phyloP scores from a whole-genome alignment of 2,329 filamentous ascomycete species.

The Periglandula ipomoeae region DNA sequence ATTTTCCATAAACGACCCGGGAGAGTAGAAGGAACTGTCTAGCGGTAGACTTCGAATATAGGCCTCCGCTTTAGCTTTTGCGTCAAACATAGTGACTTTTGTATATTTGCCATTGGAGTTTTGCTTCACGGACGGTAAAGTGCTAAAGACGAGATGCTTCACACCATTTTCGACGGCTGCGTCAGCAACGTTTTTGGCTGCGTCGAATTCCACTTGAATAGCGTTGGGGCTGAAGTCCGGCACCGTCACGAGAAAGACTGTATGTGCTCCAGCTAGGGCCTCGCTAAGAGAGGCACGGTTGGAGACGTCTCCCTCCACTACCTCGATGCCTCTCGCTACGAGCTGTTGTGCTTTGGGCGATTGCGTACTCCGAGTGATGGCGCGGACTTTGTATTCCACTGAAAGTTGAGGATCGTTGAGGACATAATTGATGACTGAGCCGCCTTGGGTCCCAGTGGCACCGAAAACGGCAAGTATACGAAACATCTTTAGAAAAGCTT shows the following conservation, averaged over 20 bases:
- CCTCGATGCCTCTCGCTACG: constrained; percentile 18
- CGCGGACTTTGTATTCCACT: constrained; percentile 37
- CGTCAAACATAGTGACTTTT: constrained; percentile 36
- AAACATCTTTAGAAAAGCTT: too few relatives aligned
- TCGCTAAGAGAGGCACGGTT: constrained; percentile 26
- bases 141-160: constrained; percentile 32
- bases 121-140: constrained; percentile 23
- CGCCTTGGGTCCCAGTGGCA: constrained; percentile 43
- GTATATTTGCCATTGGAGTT: constrained; percentile 25
- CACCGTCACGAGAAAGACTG: constrained; percentile 39
- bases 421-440: constrained; percentile 35
- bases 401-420: constrained; percentile 35
- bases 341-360: constrained; percentile 23
- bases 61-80: constrained; percentile 40
- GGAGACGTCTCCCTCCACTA: constrained; percentile 31
- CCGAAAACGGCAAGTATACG: constrained; percentile 38
- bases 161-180: constrained; percentile 26
- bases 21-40: constrained; percentile 31
- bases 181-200: constrained; percentile 31
- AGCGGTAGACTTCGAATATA: constrained; percentile 41
- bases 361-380: constrained; percentile 36
- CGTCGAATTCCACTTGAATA: constrained; percentile 25
- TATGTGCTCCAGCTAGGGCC: constrained; percentile 35
- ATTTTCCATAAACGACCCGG: constrained; percentile 35
- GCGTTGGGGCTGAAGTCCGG: constrained; percentile 25